Percentiles rank a stretch among this genome's conserved stretches.
Conservation (phyloP, 2,329 filamentous ascomycete species). For the Hymenoscyphus albidus region DNA sequence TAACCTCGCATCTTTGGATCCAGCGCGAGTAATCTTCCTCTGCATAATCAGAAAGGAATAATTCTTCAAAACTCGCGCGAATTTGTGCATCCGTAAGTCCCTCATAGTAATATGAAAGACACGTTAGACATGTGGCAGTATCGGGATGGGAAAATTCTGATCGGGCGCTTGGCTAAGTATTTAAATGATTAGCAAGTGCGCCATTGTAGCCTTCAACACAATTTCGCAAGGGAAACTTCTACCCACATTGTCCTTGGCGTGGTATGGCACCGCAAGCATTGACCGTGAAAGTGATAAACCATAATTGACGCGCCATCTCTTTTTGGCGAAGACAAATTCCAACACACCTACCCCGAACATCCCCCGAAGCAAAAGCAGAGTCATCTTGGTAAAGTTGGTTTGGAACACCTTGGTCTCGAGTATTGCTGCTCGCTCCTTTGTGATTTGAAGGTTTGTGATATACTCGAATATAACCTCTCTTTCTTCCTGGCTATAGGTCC, state of each 20-base stretch:
- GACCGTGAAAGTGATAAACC: constrained; percentile 29
- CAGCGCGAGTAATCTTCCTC: constrained; percentile 49
- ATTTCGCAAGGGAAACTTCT: neutral
- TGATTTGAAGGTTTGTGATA: neutral
- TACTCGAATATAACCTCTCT: neutral
- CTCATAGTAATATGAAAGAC: constrained; percentile 51
- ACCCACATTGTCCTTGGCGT: constrained; percentile 53
- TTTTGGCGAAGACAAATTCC: constrained; percentile 48
- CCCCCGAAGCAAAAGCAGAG: constrained; percentile 44
- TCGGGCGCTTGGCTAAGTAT: constrained; percentile 35
- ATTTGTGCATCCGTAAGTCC: constrained; percentile 52
- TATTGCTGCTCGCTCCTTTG: neutral
- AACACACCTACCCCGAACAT: constrained; percentile 55
- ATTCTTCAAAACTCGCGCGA: constrained; percentile 42
- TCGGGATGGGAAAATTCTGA: constrained; percentile 63
- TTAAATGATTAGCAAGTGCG: neutral
- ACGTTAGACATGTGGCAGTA: constrained; percentile 52
- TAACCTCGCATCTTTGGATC: constrained; percentile 36
- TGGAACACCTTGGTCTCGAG: neutral
- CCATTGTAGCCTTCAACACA: neutral
- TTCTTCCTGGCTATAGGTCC: neutral
- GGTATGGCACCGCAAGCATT: constrained; percentile 54
- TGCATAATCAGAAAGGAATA: constrained; percentile 50
- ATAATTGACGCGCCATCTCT: constrained; percentile 62
- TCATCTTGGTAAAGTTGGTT: neutral